Evolutionary conservation across 495 filamentous ascomycete species (phyloP), one percentile per base, ranked within the genome.

Genomic region (Aspergillus asperescens): DNA sequence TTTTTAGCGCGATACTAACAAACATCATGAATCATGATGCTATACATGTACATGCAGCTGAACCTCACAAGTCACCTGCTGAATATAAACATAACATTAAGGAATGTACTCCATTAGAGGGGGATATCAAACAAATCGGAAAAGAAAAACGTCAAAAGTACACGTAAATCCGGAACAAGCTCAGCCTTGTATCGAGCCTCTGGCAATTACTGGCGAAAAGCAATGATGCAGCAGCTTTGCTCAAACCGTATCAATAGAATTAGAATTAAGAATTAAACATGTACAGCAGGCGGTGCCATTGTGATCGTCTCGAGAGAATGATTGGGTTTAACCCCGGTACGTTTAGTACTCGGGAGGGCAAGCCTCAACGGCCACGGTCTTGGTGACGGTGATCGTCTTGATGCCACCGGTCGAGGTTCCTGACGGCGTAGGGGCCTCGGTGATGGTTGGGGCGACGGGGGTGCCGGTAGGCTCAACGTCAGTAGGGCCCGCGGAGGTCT

Each of bases 191-290:
- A n/a, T n/a, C n/a, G n/a, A n/a, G n/a, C n/a, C n/a, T n/a, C n/a
- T n/a, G n/a, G n/a, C n/a, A n/a, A n/a, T n/a, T n/a, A n/a, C n/a
- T n/a, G n/a, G n/a, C n/a, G n/a, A n/a, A n/a, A n/a, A n/a, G n/a
- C n/a, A n/a, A n/a, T n/a, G n/a, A n/a, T n/a, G n/a, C n/a, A n/a
- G n/a, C n/a, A n/a, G 19, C 23, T 24, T 20, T 35, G 38, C 41
- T 46, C 16, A 25, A 10, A 35, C 45, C n/a, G 40, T 50, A 37
- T 38, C 42, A 44, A n/a, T 20, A 48, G 50, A 60, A 64, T 59
- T 68, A 67, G 60, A 65, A 71, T 70, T 70, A 70, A 32, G 20
- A 65, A 70, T 69, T 70, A 68, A 38, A 50, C 69, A 65, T 68
- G 62, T 71, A 73, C 70, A 70, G 56, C 53, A 54, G 32, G 49